These are phyloP conservation scores for Fraxinus xanthoxyloides DNA, from an alignment of 305 asterid genomes.

Conservation along the genomic window DNA sequence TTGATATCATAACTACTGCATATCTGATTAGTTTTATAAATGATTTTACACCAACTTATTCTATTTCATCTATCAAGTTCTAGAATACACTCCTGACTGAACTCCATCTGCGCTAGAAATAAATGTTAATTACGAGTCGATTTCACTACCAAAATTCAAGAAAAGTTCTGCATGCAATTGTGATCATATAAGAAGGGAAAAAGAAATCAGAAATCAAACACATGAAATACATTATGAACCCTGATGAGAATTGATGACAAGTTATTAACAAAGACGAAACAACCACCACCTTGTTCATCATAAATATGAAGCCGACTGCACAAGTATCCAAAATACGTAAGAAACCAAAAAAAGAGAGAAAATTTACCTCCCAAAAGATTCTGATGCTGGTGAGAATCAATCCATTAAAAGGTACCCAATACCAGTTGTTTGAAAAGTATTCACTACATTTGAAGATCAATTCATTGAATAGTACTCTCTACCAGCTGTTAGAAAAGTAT, in stretches of 20 bases:
- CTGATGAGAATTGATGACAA: background rate
- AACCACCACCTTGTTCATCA: background rate
- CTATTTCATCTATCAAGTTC: background rate
- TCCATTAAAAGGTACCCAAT: background rate
- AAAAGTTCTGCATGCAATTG: background rate
- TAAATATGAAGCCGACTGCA: background rate
- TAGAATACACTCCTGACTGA: background rate
- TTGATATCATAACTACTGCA: background rate
- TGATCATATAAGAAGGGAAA: background rate
- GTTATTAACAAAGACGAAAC: background rate
- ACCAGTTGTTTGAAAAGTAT: background rate
- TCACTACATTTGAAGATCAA: background rate
- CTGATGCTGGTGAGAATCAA: background rate
- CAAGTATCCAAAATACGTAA: background rate
- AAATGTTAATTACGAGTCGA: background rate
- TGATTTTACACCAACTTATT: background rate
- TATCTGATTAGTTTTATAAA: background rate
- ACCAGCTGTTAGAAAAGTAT: background rate
- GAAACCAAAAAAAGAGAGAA: background rate
- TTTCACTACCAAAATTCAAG: background rate
- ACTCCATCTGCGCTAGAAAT: background rate
- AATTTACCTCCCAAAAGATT: background rate
- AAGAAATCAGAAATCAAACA: background rate
- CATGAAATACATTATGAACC: background rate
- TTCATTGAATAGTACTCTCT: background rate